Evolutionary conservation across 1,139 yeast genomes (phyloP).

Genomic region (Magnusiomyces suaveolens): DNA sequence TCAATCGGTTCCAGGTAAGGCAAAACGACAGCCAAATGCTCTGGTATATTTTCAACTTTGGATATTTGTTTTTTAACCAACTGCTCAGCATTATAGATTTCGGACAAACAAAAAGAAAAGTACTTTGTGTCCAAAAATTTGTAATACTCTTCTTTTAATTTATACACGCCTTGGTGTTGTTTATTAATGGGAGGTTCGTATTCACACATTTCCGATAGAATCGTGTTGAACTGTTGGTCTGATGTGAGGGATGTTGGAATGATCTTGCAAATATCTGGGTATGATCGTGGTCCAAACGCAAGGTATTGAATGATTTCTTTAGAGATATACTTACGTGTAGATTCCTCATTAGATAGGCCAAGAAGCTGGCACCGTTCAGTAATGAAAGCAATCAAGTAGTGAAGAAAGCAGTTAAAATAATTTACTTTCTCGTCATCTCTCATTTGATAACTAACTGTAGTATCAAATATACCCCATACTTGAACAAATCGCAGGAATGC

Average conservation of each 20-base stretch:
- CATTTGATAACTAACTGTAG: conserved; percentile 33
- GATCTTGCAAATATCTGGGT: conserved; percentile 55
- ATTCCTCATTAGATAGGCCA: conserved; percentile 40
- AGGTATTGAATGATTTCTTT: conserved; percentile 71
- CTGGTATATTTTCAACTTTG: conserved; percentile 22
- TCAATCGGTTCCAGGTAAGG: conserved; percentile 30
- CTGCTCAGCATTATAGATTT: conserved; percentile 63
- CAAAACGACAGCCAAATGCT: conserved; percentile 28
- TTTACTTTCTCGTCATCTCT: conserved; percentile 36
- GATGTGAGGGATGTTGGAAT: conserved; percentile 65
- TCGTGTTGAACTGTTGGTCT: conserved; percentile 66
- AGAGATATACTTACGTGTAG: conserved; percentile 44
- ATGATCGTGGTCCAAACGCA: conserved; percentile 63
- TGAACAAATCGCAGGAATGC: conserved; percentile 52
- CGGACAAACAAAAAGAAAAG: conserved; percentile 65
- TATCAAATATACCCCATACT: conserved; percentile 59
- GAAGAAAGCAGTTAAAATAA: conserved; percentile 73
- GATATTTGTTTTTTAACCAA: conserved; percentile 41
- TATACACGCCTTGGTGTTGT: conserved; percentile 60
- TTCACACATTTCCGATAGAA: conserved; percentile 49
- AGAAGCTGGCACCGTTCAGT: conserved; percentile 58
- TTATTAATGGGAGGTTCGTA: conserved; percentile 56
- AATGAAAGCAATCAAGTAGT: conserved; percentile 57
- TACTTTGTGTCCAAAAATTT: conserved; percentile 68
- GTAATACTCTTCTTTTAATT: conserved; percentile 50